These are phyloP conservation scores for Ceratobasidium sp. DNA, from an alignment of 1,284 basidiomycete genomes.

Conservation along the genomic window DNA sequence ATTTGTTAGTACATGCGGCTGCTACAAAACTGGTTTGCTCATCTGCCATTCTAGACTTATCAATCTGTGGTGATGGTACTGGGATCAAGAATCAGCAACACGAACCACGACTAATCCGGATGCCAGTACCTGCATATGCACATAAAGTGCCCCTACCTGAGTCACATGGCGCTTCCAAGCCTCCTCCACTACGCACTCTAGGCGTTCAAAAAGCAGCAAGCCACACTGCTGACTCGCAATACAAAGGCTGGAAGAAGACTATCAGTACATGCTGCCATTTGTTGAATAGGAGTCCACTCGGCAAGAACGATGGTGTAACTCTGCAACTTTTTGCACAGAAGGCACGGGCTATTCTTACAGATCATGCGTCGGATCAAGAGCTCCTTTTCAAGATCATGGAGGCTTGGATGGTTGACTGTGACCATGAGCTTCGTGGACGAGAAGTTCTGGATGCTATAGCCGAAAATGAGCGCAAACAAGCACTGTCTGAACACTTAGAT, in stretches of 20 bases:
- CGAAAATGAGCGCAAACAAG: neutral
- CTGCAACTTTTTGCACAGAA: neutral
- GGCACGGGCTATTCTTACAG: slow-evolving; percentile 1
- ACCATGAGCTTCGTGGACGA: neutral
- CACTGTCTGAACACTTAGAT: neutral
- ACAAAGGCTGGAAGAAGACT: neutral
- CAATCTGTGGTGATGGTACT: slow-evolving; percentile 19
- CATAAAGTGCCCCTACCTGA: neutral
- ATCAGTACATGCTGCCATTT: neutral
- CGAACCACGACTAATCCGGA: neutral
- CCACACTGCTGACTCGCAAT: slow-evolving; percentile 7
- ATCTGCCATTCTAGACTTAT: neutral
- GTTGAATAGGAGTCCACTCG: neutral
- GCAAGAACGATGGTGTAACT: neutral
- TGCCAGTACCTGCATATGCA: neutral
- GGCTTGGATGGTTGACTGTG: slow-evolving; percentile 12
- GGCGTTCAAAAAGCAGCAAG: neutral
- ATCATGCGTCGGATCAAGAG: slow-evolving; percentile 33
- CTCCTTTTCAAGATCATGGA: neutral
- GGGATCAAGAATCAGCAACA: slow-evolving; percentile 22
- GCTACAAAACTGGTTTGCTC: neutral
- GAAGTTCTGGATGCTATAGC: neutral
- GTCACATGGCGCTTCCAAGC: neutral
- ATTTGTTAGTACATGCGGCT: neutral
- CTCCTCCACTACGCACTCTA: neutral